Percentiles rank a stretch among this genome's conserved stretches.
Evolutionary conservation across 2,329 filamentous ascomycete species (phyloP).

Genomic region (Calonectria pteridis): DNA sequence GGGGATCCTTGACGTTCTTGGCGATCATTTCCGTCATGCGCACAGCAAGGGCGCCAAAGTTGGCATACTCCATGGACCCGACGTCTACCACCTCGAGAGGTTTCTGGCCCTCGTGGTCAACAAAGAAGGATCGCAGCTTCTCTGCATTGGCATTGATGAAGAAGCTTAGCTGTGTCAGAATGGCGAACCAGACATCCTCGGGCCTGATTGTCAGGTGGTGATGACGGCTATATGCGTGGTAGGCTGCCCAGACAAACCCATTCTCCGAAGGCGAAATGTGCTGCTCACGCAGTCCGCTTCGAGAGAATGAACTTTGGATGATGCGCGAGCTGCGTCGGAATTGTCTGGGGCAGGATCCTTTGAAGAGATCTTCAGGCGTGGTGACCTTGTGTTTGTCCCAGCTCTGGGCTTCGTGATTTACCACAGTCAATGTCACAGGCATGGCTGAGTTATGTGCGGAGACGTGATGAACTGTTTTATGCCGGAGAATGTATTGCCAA

Average conservation of each 20-base stretch:
- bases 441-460: too few species aligned
- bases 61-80: not conserved
- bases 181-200: slow-evolving; percentile 67
- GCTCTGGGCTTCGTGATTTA: too few species aligned
- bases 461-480: too few species aligned
- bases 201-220: slow-evolving; percentile 61
- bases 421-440: too few species aligned
- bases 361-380: too few species aligned
- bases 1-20: slow-evolving; percentile 54
- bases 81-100: slow-evolving; percentile 16
- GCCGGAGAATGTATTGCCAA: too few species aligned
- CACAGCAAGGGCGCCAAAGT: slow-evolving; percentile 46
- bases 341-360: too few species aligned
- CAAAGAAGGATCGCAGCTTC: slow-evolving; percentile 55
- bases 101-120: slow-evolving; percentile 53
- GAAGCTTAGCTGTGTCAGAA: slow-evolving; percentile 60
- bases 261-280: too few species aligned
- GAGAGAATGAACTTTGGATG: too few species aligned
- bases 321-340: too few species aligned
- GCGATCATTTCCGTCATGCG: slow-evolving; percentile 55
- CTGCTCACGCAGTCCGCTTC: too few species aligned
- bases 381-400: too few species aligned
- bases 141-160: slow-evolving; percentile 61
- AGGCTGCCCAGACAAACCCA: slow-evolving; percentile 53
- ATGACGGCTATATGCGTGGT: slow-evolving; percentile 57